phyloP scores from a whole-genome alignment of 1,284 basidiomycete species.

The Rhodotorula sp. region DNA sequence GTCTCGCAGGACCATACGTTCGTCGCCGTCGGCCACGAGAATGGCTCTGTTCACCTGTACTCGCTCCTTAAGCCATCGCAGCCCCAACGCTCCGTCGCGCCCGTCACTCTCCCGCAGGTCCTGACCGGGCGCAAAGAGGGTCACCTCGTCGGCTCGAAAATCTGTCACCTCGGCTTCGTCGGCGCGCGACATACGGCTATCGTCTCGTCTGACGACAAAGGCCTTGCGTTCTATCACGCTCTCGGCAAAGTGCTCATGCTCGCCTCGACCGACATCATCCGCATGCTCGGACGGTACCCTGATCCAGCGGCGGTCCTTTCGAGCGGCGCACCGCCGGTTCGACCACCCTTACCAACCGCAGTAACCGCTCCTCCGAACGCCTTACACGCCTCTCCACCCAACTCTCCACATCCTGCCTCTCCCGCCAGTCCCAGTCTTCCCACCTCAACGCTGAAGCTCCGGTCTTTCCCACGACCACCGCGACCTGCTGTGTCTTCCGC shows the following conservation, averaged over 20 bases:
- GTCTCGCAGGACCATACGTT: slow-evolving; percentile 93
- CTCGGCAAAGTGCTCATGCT: slow-evolving; percentile 93
- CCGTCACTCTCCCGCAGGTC: slow-evolving; percentile 65
- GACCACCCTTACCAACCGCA: background rate
- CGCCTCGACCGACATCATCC: slow-evolving; percentile 88
- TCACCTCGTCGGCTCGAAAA: slow-evolving; percentile 79
- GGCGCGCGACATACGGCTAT: slow-evolving; percentile 90
- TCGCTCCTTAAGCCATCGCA: slow-evolving; percentile 66
- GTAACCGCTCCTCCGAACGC: slow-evolving; percentile 8
- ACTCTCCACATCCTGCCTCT: background rate
- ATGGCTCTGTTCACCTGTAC: slow-evolving; percentile 83
- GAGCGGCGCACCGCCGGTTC: slow-evolving; percentile 15
- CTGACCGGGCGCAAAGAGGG: slow-evolving; percentile 86
- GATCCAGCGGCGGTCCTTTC: slow-evolving; percentile 40
- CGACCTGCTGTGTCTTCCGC: background rate
- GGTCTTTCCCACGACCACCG: background rate
- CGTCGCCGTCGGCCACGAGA: slow-evolving; percentile 81
- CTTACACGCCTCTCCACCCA: slow-evolving; percentile 41
- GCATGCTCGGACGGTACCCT: slow-evolving; percentile 89
- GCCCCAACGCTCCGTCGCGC: slow-evolving; percentile 64
- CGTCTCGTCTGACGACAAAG: slow-evolving; percentile 84
- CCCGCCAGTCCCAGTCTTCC: background rate
- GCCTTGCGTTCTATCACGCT: slow-evolving; percentile 92
- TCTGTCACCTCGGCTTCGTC: slow-evolving; percentile 85
- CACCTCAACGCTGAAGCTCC: background rate